Percentiles rank a stretch among this genome's conserved stretches.
Evolutionary conservation across 169 alveolate species (phyloP).

Genomic region (Cryptosporidium ryanae): DNA sequence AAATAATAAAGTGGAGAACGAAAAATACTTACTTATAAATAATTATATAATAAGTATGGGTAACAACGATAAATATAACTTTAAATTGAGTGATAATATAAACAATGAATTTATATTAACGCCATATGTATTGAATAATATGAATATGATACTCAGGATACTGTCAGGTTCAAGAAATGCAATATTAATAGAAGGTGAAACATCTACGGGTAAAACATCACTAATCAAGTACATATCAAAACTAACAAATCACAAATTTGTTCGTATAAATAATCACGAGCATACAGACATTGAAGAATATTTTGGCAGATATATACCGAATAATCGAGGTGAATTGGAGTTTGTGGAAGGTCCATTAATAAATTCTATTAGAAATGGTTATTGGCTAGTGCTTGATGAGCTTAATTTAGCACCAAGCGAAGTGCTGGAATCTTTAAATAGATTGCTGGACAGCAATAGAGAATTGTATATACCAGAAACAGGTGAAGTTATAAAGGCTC

Average conservation of each 20-base stretch:
- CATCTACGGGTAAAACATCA: constrained; percentile 99
- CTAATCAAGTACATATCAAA: constrained; percentile 94
- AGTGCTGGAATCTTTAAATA: constrained; percentile 97
- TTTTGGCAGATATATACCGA: constrained; percentile 95
- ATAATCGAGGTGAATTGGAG: constrained; percentile 87
- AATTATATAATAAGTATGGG: constrained; percentile 74
- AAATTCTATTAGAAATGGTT: constrained; percentile 97
- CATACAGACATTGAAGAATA: constrained; percentile 99
- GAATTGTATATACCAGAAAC: constrained; percentile 97
- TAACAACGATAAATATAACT: constrained; percentile 46
- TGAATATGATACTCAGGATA: constrained; percentile 91
- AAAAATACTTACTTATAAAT: constrained; percentile 23
- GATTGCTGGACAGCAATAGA: constrained; percentile 98
- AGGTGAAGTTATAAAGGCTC: constrained; percentile 94
- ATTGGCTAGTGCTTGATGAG: constrained; percentile 99
- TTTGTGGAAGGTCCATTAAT: constrained; percentile 98
- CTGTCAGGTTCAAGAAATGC: constrained; percentile 95
- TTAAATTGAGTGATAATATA: constrained; percentile 73
- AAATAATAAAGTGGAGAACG: not conserved
- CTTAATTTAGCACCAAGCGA: constrained; percentile 98
- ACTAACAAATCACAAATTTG: constrained; percentile 93
- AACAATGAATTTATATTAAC: constrained; percentile 89
- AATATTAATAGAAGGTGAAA: constrained; percentile 98
- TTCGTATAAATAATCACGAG: constrained; percentile 98
- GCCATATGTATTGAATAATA: constrained; percentile 87